Evolutionary conservation across 1,284 basidiomycete genomes (phyloP).

Genomic region (Cyathus pygmaeus): DNA sequence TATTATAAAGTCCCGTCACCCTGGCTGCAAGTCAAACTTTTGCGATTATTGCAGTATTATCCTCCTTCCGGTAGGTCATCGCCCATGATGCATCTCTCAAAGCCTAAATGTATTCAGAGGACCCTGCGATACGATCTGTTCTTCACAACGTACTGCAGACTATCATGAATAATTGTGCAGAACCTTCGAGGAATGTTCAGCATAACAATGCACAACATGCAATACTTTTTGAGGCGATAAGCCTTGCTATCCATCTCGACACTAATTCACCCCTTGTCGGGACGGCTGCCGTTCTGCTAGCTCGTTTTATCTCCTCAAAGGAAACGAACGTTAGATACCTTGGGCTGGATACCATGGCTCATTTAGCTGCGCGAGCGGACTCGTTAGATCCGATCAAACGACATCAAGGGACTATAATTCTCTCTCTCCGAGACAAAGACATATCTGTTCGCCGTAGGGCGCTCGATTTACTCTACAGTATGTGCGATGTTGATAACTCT

Average conservation of each 20-base stretch:
- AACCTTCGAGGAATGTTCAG: conserved; percentile 94
- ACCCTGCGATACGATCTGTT: conserved; percentile 80
- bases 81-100: conserved; percentile 4
- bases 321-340: conserved; percentile 99
- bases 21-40: conserved; percentile 97
- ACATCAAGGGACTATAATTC: conserved; percentile 95
- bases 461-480: conserved; percentile 95
- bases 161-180: conserved; percentile 92
- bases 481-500: conserved; percentile 97
- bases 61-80: conserved; percentile 81
- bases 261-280: conserved; percentile 90
- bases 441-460: conserved; percentile 96
- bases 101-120: conserved; percentile 63
- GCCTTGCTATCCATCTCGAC: conserved; percentile 96
- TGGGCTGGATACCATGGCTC: conserved; percentile 97
- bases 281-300: conserved; percentile 91
- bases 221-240: conserved; percentile 97
- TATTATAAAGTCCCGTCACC: conserved; percentile 99
- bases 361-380: conserved; percentile 93
- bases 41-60: conserved; percentile 95
- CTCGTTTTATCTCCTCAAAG: conserved; percentile 95
- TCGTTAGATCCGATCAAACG: conserved; percentile 93
- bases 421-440: conserved; percentile 95
- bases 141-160: conserved; percentile 89
- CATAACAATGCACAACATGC: conserved; percentile 99